Percentiles rank a stretch among this genome's conserved stretches.
These are phyloP conservation scores for Scheffersomyces ergatensis DNA, from an alignment of 805 yeast species.

Conservation along the genomic window DNA sequence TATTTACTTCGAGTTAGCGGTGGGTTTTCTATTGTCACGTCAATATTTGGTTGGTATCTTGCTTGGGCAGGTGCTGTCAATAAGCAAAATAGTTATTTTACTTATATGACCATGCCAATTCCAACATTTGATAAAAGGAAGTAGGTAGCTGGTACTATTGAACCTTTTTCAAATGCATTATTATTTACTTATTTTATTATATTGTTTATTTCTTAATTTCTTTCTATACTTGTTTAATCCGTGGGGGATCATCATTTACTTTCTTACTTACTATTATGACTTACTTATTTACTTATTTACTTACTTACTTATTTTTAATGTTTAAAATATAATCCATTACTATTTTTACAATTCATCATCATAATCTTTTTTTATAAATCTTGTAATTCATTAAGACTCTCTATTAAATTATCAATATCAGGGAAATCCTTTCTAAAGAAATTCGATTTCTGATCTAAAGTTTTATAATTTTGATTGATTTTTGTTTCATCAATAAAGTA, in stretches of 20 bases:
- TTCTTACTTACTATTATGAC: not conserved
- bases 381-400: conserved; percentile 32
- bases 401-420: conserved; percentile 37
- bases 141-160: too few species aligned
- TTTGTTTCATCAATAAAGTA: conserved; percentile 60
- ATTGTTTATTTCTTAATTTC: not conserved
- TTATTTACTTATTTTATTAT: not conserved
- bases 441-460: conserved; percentile 29
- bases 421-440: conserved; percentile 37
- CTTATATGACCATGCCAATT: not conserved
- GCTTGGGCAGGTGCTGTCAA: conserved; percentile 61
- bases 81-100: conserved; percentile 54
- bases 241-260: not conserved
- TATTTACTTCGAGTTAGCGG: conserved; percentile 57
- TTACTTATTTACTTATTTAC: not conserved
- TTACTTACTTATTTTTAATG: not conserved
- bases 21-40: conserved; percentile 61
- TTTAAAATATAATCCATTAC: not conserved
- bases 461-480: conserved; percentile 5
- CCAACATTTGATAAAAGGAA: not conserved
- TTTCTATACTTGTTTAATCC: not conserved
- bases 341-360: not conserved
- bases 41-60: conserved; percentile 54
- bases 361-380: conserved; percentile 12
- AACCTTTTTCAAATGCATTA: too few species aligned